A percentile compares a stretch with the other conserved stretches of the same genome.
Evolutionary conservation across 2,329 filamentous ascomycete species (phyloP).

Genomic region (Fusarium stilboides): DNA sequence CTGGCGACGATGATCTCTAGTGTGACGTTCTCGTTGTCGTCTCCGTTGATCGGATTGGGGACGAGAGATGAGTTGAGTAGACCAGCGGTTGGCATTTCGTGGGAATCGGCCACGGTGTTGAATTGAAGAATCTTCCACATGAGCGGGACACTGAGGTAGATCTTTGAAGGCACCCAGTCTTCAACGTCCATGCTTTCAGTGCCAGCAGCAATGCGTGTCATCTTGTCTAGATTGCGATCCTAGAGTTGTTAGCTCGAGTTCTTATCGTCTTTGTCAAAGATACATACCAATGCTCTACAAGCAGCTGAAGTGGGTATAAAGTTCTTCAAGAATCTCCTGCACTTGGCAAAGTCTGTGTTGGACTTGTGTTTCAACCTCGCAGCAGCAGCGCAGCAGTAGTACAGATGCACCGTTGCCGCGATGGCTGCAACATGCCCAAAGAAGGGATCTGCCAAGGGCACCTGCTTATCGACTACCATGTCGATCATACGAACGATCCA

Average conservation of each 20-base stretch:
- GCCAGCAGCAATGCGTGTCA: slow-evolving; percentile 65
- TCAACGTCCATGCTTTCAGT: slow-evolving; percentile 64
- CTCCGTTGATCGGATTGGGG: slow-evolving; percentile 50
- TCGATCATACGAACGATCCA: slow-evolving; percentile 70
- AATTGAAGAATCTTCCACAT: slow-evolving; percentile 69
- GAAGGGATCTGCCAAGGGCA: slow-evolving; percentile 66
- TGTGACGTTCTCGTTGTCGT: slow-evolving; percentile 56
- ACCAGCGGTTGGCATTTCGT: slow-evolving; percentile 55
- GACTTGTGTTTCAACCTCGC: slow-evolving; percentile 65
- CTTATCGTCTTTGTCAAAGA: neutral
- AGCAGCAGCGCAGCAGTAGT: slow-evolving; percentile 67
- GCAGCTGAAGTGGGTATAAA: slow-evolving; percentile 64
- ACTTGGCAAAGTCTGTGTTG: slow-evolving; percentile 67
- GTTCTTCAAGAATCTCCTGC: slow-evolving; percentile 63
- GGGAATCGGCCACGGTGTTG: slow-evolving; percentile 58
- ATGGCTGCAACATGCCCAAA: slow-evolving; percentile 67
- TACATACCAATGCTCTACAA: slow-evolving; percentile 61
- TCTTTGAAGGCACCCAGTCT: slow-evolving; percentile 68
- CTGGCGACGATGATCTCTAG: slow-evolving; percentile 67
- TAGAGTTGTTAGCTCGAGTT: slow-evolving; percentile 45
- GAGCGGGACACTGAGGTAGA: slow-evolving; percentile 66
- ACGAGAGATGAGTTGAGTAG: slow-evolving; percentile 62
- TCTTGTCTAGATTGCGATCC: slow-evolving; percentile 64
- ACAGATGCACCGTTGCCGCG: slow-evolving; percentile 67
- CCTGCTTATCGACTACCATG: slow-evolving; percentile 66